Conservation (phyloP, 2,329 filamentous ascomycete species). For the Ceratocystis harringtonii region DNA sequence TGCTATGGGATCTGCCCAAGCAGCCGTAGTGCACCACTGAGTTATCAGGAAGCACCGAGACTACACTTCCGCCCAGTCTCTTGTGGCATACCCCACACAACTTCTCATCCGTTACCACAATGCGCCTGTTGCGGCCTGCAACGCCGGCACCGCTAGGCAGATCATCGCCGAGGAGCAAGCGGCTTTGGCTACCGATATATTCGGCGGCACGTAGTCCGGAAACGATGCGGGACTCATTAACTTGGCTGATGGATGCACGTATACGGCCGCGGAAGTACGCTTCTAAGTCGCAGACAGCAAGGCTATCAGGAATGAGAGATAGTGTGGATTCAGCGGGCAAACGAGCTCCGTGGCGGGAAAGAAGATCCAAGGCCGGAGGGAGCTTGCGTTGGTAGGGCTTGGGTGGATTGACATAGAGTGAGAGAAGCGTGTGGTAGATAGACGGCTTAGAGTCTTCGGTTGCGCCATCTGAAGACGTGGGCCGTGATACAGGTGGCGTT, state of each 20-base stretch:
- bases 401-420: conserved; percentile 74
- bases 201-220: conserved; percentile 63
- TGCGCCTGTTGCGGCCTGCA: conserved; percentile 42
- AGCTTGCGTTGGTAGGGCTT: conserved; percentile 57
- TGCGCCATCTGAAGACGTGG: conserved; percentile 25
- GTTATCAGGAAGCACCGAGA: conserved; percentile 76
- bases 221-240: conserved; percentile 68
- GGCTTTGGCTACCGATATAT: conserved; percentile 60
- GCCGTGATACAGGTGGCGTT: conserved; percentile 25
- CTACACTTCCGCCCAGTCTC: conserved; percentile 76
- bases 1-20: conserved; percentile 31
- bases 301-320: conserved; percentile 63
- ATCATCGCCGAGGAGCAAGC: conserved; percentile 57
- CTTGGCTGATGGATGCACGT: conserved; percentile 63
- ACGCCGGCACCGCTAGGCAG: conserved; percentile 27
- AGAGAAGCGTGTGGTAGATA: conserved; percentile 83
- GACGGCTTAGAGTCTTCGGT: conserved; percentile 45
- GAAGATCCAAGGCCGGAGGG: conserved; percentile 64
- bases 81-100: conserved; percentile 91
- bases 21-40: conserved; percentile 72
- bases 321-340: conserved; percentile 78
- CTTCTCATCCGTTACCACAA: conserved; percentile 73
- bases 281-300: conserved; percentile 66
- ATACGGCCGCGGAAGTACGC: conserved; percentile 89
- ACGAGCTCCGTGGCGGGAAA: conserved; percentile 85